Evolutionary conservation across 164 flowering plant species (phyloP).

Genomic region (Platanus orientalis): DNA sequence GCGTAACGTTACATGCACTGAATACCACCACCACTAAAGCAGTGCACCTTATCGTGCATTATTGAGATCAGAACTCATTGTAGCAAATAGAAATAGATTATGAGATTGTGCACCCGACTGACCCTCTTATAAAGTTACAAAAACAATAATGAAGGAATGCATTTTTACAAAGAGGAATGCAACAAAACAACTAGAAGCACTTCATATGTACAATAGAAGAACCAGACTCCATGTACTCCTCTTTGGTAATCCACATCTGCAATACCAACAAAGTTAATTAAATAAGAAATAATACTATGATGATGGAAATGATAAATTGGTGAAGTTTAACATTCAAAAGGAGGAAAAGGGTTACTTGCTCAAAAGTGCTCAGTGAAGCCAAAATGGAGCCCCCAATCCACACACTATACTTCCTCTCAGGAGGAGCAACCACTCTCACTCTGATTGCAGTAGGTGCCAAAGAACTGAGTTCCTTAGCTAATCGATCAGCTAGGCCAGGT

Average conservation of each 20-base stretch:
- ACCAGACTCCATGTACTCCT: constrained; percentile 28
- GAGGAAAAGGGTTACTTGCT: constrained; percentile 14
- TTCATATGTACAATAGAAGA: constrained; percentile 28
- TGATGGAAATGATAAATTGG: not conserved
- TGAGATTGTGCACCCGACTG: no score
- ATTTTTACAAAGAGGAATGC: no score
- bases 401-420: constrained; percentile 16
- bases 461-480: constrained; percentile 19
- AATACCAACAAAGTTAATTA: no score
- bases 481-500: constrained; percentile 22
- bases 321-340: not conserved
- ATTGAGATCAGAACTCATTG: no score
- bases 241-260: constrained; percentile 34
- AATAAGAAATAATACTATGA: no score
- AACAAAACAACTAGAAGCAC: constrained; percentile 11
- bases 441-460: constrained; percentile 16
- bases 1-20: no score
- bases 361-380: constrained; percentile 25
- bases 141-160: no score
- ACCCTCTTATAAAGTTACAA: no score
- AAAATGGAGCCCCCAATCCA: constrained; percentile 28
- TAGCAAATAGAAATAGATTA: no score
- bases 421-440: constrained; percentile 23
- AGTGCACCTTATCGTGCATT: no score
- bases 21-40: no score